Base-by-base conservation (phyloP, 441 rosid genomes). In the Pelargonium australe region DNA sequence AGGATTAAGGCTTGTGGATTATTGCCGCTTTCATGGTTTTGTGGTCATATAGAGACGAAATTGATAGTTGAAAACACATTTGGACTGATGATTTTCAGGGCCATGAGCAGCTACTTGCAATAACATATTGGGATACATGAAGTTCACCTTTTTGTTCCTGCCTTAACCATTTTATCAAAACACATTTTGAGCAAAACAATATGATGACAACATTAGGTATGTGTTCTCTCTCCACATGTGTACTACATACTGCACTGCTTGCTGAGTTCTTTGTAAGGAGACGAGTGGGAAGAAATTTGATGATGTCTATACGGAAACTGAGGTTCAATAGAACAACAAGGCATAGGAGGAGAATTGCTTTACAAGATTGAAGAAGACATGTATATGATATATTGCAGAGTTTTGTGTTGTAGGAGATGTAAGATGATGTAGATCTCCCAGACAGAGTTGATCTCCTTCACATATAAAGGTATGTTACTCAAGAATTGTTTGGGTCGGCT, bases 341-440 rank as follows among this genome's bases (percentile, higher is more conserved):
- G 16, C 40, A 12, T 61, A 61, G 40, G 40, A 61, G 64, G 64
- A 61, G 61, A 23, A 57, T 7, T 57, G 2, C 17, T 57, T 57
- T 57, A 19, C 62, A 19, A 25, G 37, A 61, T 11, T 19, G 40
- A 37, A 37, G n/a, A 61, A 37, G n/a, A 61, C 64, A 61, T 61
- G 64, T 61, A 61, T 61, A 61, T 61, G 64, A 11, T 61, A 23
- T 25, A 20, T 61, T 23, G 64, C 40, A 61, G 40, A 61, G 64
- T 61, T 25, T 61, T 13, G 28, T 25, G 7, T 61, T 1, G 40
- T 25, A 61, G 64, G 64, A 61, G 64, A 19, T 25, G 64, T 12
- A 37, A 61, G 31, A 61, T 1, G 62, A 17, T 17, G 25, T 57
- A 7, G 20, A 57, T 61, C 37, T 61, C 40, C 64, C 44, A 40